Base-by-base conservation (phyloP, 1,284 basidiomycete genomes). In the Cutaneotrichosporon sp. region DNA sequence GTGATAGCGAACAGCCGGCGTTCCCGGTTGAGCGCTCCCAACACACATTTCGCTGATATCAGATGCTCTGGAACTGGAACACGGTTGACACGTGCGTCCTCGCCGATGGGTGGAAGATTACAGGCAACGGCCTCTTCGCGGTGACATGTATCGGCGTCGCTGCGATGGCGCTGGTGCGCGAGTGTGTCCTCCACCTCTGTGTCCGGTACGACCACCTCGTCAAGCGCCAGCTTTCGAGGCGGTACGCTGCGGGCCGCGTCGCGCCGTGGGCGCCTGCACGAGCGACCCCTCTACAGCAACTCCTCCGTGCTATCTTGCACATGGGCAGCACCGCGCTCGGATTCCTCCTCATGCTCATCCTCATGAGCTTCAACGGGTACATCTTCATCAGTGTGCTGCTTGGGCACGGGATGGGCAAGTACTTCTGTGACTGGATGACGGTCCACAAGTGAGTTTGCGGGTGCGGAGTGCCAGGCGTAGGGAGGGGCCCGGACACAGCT, bases 1-100 rank as follows among this genome's bases (percentile, higher is more conserved):
- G 29, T 29, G 29, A 29, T 29, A 29, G 29, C 29, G 9, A 4
- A 9, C 29, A 29, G 36, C 36, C 11, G 36, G 36, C 36, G 1
- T 14, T 38, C 36, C 1, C 16, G 3, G 36, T 14, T 16, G 11
- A 14, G 14, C 36, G 3, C 36, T n/a, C n/a, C 14, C 36, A 16
- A 14, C 36, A n/a, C n/a, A n/a, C 36, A 38, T 5, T 16, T 38
- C 43, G n/a, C n/a, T 45, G 43, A 22, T n/a, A n/a, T 6, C 43
- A 70, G 69, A 73, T 73, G 72, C 54, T 72, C 1, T 73, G 72
- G 72, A 73, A 73, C 57, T 73, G 72, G 72, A 58, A 62, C 25
- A 65, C 68, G 3, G 52, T 71, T 22, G 64, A 71, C 59, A 51
- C 70, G 4, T 73, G 70, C 59, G 68, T 72, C 60, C 62, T 73